Evolutionary conservation across 192 early-diverging fungal genomes (phyloP).

Genomic region (Powellomyces hirtus): DNA sequence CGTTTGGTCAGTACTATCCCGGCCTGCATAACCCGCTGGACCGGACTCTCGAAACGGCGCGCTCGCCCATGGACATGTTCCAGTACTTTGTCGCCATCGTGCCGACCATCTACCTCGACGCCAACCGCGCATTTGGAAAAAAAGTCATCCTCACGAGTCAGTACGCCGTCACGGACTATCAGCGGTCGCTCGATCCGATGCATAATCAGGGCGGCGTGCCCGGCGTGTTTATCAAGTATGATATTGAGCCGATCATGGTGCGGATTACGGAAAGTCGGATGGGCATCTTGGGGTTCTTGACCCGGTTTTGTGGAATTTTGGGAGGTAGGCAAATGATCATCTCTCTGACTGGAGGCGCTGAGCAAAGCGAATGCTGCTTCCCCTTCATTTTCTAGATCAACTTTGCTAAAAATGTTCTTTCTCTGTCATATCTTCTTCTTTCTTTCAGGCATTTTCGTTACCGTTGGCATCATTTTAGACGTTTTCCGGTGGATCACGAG

Average conservation of each 20-base stretch:
- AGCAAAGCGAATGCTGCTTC: no score
- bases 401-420: background rate
- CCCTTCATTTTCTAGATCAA: no score
- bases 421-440: background rate
- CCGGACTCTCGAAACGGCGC: slow-evolving; percentile 66
- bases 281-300: slow-evolving; percentile 70
- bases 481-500: slow-evolving; percentile 13
- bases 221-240: slow-evolving; percentile 88
- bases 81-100: slow-evolving; percentile 89
- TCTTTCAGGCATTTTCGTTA: slow-evolving; percentile 54
- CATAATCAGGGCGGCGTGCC: slow-evolving; percentile 23
- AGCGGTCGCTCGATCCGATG: slow-evolving; percentile 38
- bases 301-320: slow-evolving; percentile 80
- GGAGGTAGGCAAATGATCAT: slow-evolving; percentile 68
- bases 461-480: slow-evolving; percentile 54
- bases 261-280: slow-evolving; percentile 65
- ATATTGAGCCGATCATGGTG: slow-evolving; percentile 85
- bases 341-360: background rate
- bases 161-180: slow-evolving; percentile 88
- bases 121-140: slow-evolving; percentile 37
- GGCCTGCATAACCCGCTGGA: slow-evolving; percentile 86
- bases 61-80: slow-evolving; percentile 69
- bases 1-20: slow-evolving; percentile 85
- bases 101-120: slow-evolving; percentile 75
- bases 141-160: slow-evolving; percentile 80